These are phyloP conservation scores for Claviceps lovelessii DNA, from an alignment of 2,329 filamentous ascomycete species.

Conservation along the genomic window DNA sequence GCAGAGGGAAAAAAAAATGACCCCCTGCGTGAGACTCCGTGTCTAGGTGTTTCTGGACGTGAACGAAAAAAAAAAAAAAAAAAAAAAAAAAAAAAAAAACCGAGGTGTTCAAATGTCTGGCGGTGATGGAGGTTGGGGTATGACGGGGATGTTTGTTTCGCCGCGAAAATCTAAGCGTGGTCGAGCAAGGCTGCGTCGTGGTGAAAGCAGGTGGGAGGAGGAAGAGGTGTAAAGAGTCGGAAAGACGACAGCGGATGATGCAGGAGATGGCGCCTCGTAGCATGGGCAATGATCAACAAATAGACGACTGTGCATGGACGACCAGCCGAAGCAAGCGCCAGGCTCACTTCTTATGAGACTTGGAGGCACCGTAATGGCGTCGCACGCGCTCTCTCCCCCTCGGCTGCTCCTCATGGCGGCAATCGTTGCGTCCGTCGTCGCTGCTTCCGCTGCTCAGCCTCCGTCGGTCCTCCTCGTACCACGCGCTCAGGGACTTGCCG, in stretches of 20 bases:
- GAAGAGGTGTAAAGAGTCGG: no score
- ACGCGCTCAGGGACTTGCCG: conserved; percentile 43
- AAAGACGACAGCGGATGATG: no score
- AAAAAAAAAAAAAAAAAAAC: no score
- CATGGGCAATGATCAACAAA: no score
- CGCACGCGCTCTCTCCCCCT: conserved; percentile 11
- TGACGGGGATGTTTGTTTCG: background rate
- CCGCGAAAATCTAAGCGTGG: background rate
- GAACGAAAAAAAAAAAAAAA: no score
- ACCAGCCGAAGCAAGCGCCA: no score
- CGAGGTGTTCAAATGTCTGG: no score
- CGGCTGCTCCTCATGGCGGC: conserved; percentile 13
- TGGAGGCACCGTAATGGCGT: conserved; percentile 11
- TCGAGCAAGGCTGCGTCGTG: background rate
- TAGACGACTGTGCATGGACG: no score
- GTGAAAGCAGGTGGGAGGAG: no score
- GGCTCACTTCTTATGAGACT: conserved; percentile 1
- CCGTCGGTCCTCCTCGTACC: conserved; percentile 38
- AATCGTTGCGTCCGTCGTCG: conserved; percentile 22
- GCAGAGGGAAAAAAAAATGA: background rate
- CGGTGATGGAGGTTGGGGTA: no score
- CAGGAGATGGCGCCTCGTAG: no score
- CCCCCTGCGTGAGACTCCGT: background rate
- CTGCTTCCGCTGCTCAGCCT: conserved; percentile 23
- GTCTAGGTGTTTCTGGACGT: background rate